Conservation (phyloP, 2,329 filamentous ascomycete species). For the Pseudocercospora musae region DNA sequence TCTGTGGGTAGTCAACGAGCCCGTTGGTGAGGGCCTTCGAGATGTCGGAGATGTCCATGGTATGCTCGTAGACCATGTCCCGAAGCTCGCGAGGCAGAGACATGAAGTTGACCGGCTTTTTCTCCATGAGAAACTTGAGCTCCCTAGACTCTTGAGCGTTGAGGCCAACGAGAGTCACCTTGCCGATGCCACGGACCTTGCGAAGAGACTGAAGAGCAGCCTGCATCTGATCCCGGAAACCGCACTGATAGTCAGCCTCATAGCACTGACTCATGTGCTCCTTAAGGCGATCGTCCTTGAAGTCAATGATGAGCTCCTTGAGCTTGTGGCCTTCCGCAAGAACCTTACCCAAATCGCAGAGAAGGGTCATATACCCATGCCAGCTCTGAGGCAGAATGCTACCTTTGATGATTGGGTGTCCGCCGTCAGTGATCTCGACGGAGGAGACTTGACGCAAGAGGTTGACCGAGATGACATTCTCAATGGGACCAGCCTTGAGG, state of each 20-base stretch:
- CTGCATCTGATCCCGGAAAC: conserved; percentile 29
- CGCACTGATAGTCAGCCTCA: conserved; percentile 20
- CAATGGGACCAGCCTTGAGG: conserved; percentile 11
- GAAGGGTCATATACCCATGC: conserved; percentile 28
- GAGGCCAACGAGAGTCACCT: conserved; percentile 27
- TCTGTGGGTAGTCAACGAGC: conserved; percentile 19
- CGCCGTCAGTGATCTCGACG: conserved; percentile 75
- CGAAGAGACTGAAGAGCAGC: conserved; percentile 17
- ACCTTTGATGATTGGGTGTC: conserved; percentile 67
- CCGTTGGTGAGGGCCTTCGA: conserved; percentile 15
- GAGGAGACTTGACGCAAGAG: conserved; percentile 28
- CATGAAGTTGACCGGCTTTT: conserved; percentile 7
- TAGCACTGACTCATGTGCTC: conserved; percentile 30
- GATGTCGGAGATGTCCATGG: conserved; percentile 25
- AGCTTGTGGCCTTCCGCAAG: conserved; percentile 30
- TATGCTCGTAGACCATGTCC: conserved; percentile 29
- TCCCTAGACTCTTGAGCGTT: conserved; percentile 21
- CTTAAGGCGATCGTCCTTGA: conserved; percentile 22
- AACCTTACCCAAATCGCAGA: conserved; percentile 24
- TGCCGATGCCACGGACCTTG: conserved; percentile 22
- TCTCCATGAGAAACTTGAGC: conserved; percentile 27
- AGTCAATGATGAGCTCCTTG: conserved; percentile 28
- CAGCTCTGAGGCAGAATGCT: conserved; percentile 22
- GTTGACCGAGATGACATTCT: conserved; percentile 20
- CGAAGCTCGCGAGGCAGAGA: conserved; percentile 31